These are phyloP conservation scores for Corylus avellana DNA, from an alignment of 306 rosid genomes.

Conservation along the genomic window DNA sequence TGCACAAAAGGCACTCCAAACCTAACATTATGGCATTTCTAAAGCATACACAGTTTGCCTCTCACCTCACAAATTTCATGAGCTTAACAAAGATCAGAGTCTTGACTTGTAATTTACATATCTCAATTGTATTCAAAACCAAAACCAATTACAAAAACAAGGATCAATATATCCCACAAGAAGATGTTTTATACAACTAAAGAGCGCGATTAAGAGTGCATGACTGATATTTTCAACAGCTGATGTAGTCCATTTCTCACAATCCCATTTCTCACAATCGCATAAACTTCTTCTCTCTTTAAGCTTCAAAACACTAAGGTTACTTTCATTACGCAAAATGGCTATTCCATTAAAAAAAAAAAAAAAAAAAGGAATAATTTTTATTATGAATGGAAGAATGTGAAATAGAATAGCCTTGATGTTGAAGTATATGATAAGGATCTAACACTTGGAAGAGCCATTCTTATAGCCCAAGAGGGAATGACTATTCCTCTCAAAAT, in stretches of 20 bases:
- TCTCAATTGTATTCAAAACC: no score
- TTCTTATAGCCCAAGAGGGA: no score
- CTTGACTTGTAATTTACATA: background rate
- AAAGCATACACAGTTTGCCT: background rate
- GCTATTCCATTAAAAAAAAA: no score
- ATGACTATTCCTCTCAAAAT: no score
- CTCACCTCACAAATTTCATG: background rate
- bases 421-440: no score
- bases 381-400: no score
- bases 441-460: no score
- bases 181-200: background rate
- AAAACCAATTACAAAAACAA: no score
- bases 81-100: background rate
- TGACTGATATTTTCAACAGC: background rate
- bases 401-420: no score
- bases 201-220: background rate
- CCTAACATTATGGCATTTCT: background rate
- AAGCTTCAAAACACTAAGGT: background rate
- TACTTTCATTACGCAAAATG: no score
- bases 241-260: background rate
- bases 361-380: no score
- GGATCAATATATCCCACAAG: background rate
- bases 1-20: background rate
- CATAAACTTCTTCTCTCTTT: background rate
- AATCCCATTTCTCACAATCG: constrained; percentile 3